Base-by-base conservation (phyloP, 163 green algal species). In the Scenedesmus sp. region DNA sequence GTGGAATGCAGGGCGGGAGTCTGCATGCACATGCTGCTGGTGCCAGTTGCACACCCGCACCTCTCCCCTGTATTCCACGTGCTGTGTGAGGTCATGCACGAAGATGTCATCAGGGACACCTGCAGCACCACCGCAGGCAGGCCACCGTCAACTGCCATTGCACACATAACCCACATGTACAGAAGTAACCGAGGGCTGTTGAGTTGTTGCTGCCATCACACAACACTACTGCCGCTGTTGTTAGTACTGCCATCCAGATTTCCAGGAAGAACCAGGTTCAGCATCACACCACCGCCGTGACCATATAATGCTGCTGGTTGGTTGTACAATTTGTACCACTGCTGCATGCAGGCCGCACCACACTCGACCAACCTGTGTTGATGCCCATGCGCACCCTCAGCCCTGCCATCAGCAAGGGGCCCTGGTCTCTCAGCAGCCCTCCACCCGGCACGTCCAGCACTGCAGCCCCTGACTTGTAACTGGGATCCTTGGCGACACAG, bases 301-400 rank as follows among this genome's bases (percentile, higher is more conserved):
- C 13, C 9, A 86, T 0, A 5, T 62, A 18, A 62, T 3, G 79
- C 52, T 46, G 79, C 10, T 46, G 34, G 34, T 46, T 46, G 34
- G 34, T 46, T 46, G 34, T 46, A 46, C 34, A 46, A 46, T 46
- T 46, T 46, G 34, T 46, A 46, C 34, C 34, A 46, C 34, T 46
- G 34, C 34, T 46, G 34, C 34, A 46, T 46, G 34, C 0, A 46
- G 34, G 34, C 34, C 34, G 34, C 34, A 46, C 34, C 34, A 46
- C 59, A 74, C 23, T 8, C 34, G 66, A 62, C 76, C 26, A 57
- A 91, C 94, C 94, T 79, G 94, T 97, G 86, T 96, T 96, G 87
- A 97, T 96, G 34, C 94, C 95, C 91, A 97, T 96, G 56, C 95
- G 92, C 23, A 97, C 94, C 2, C 95, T 82, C 60, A 97, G 87